Base-by-base conservation (phyloP, 495 filamentous ascomycete genomes). In the Aspergillus taichungensis region DNA sequence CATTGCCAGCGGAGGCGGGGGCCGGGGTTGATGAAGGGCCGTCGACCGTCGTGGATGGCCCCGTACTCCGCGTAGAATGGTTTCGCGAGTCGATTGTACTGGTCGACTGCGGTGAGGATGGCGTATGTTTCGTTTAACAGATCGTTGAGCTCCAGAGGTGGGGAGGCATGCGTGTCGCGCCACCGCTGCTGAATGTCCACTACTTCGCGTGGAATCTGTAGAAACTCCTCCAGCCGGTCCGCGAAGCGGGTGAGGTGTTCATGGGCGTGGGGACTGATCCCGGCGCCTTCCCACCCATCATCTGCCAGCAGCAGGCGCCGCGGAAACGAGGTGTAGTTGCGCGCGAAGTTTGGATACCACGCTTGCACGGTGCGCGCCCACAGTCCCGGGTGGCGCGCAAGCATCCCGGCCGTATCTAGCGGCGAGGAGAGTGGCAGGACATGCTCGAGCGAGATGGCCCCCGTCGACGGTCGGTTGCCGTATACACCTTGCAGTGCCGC, bases 1-100 rank as follows among this genome's bases (percentile, higher is more conserved):
- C 65, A 81, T 0, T 58, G 61, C 78, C 79, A 85, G 6, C 80
- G 72, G 2, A 63, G 47, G 5, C 78, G 51, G 2, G 79, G 79
- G 0, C 58, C 65, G 1, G 77, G 77, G 52, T 80, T 70, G 14
- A 81, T 60, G 41, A 77, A 80, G 1, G 77, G 77, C 1, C 43
- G 54, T 28, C 72, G 69, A 31, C 71, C 74, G 12, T 62, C 59
- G 45, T 76, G 53, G 4, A 57, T 52, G 7, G 66, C 63, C 1
- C 64, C 75, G 38, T 78, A 80, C 51, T 76, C 74, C 4, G 57
- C 56, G 48, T 71, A 78, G 44, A 81, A 75, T 0, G 77, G 74
- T 2, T 62, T 54, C 4, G 67, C 65, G 14, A 80, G 54, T 12
- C 69, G 64, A 6, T 44, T 52, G 34, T 60, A 74, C 48, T 81